phyloP scores from a whole-genome alignment of 805 yeast species.

The Jamesozyma rosinii region DNA sequence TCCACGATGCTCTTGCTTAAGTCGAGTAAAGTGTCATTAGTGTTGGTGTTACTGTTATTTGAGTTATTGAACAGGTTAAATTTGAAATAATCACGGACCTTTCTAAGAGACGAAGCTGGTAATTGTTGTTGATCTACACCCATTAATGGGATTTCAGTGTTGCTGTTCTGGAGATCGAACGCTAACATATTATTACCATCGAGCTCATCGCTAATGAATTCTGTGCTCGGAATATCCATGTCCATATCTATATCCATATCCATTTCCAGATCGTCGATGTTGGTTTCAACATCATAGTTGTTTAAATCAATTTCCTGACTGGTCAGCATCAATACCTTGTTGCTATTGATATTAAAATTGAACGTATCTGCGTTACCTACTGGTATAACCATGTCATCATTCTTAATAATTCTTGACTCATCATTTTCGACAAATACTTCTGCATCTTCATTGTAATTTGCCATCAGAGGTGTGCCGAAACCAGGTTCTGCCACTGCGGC shows the following conservation, averaged over 20 bases:
- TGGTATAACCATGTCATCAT: not conserved
- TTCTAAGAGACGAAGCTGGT: constrained; percentile 7
- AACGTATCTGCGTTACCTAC: not conserved
- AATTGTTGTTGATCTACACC: not conserved
- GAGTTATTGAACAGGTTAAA: constrained; percentile 18
- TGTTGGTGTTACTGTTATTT: constrained; percentile 5
- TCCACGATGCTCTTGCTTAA: not conserved
- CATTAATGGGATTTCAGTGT: not conserved
- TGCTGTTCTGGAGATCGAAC: not conserved
- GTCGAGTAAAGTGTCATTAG: not conserved
- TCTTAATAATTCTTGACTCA: constrained; percentile 1
- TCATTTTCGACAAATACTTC: too few species aligned
- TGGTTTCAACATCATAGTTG: not conserved
- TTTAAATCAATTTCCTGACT: constrained; percentile 4
- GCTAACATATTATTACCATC: not conserved
- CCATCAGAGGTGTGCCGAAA: not conserved
- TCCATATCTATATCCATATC: constrained; percentile 1
- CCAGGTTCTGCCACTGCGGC: not conserved
- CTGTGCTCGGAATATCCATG: not conserved
- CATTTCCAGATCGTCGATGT: constrained; percentile 1
- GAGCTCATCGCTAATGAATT: not conserved
- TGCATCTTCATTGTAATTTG: constrained; percentile 5
- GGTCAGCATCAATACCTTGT: not conserved
- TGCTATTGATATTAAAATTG: not conserved
- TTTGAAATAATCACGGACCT: constrained; percentile 23